Evolutionary conservation across 2,329 filamentous ascomycete species (phyloP).

Genomic region (Madurella fahalii): DNA sequence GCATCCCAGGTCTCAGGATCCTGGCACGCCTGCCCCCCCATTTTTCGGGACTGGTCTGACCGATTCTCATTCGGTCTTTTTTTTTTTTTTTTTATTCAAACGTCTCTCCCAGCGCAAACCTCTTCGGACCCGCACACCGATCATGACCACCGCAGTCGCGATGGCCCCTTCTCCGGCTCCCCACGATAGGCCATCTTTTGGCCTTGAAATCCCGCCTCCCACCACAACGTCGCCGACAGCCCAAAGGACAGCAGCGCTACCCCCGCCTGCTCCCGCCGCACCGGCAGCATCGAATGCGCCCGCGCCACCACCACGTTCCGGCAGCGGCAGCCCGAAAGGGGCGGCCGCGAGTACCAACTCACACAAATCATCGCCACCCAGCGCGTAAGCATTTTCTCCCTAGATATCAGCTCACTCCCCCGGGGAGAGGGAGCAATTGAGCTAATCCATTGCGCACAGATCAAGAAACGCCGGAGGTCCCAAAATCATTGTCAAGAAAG

Average conservation of each 20-base stretch:
- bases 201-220: constrained; percentile 44
- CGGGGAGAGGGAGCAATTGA: constrained; percentile 23
- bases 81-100: not conserved
- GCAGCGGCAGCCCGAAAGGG: constrained; percentile 52
- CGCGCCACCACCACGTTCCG: constrained; percentile 44
- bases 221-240: constrained; percentile 41
- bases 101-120: constrained; percentile 1
- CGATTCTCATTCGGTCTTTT: constrained; percentile 5
- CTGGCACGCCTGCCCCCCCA: constrained; percentile 11
- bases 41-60: constrained; percentile 6
- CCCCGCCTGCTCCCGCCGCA: constrained; percentile 24
- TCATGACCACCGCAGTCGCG: constrained; percentile 64
- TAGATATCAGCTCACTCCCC: constrained; percentile 11
- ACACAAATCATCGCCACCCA: constrained; percentile 54
- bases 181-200: constrained; percentile 58
- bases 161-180: constrained; percentile 66
- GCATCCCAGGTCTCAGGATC: not conserved
- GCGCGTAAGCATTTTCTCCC: constrained; percentile 48
- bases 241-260: constrained; percentile 37
- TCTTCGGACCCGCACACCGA: constrained; percentile 28
- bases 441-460: constrained; percentile 31
- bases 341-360: constrained; percentile 32
- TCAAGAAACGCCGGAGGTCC: constrained; percentile 54
- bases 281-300: constrained; percentile 32
- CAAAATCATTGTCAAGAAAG: constrained; percentile 94